Percentiles rank a stretch among this genome's conserved stretches.
Evolutionary conservation across 202 grass and related monocot genomes (phyloP).

Genomic region (Saccharum hybrid): DNA sequence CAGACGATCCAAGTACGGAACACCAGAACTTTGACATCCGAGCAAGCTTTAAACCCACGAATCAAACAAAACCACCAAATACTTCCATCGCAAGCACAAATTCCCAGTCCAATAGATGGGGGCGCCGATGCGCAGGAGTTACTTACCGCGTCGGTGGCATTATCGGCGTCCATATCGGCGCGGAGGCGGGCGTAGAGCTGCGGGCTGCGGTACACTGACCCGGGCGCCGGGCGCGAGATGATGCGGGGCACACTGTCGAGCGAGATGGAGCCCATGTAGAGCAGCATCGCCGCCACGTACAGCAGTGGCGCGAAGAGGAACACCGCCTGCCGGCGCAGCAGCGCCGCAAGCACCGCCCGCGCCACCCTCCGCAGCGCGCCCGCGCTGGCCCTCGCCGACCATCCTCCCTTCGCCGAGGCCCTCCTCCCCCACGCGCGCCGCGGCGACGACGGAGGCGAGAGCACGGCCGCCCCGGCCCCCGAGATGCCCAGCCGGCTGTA

Average conservation of each 20-base stretch:
- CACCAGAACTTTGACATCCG: neutral
- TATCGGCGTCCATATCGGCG: slow-evolving; percentile 84
- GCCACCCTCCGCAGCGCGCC: slow-evolving; percentile 52
- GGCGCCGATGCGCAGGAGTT: neutral
- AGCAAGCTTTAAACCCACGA: neutral
- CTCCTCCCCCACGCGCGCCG: slow-evolving; percentile 64
- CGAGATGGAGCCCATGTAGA: slow-evolving; percentile 92
- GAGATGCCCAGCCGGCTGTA: too few species aligned
- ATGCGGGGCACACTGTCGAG: slow-evolving; percentile 88
- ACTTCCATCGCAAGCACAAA: slow-evolving; percentile 24
- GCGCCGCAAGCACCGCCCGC: slow-evolving; percentile 54
- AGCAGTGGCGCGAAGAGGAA: slow-evolving; percentile 97
- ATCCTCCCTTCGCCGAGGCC: slow-evolving; percentile 50
- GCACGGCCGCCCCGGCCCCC: too few species aligned
- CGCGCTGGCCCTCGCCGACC: neutral
- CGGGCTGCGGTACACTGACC: slow-evolving; percentile 87
- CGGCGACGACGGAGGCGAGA: slow-evolving; percentile 43
- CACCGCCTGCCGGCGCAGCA: slow-evolving; percentile 88
- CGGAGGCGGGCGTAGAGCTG: slow-evolving; percentile 81
- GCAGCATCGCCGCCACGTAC: slow-evolving; percentile 85
- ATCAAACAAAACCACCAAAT: slow-evolving; percentile 19
- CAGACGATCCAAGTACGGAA: slow-evolving; percentile 15
- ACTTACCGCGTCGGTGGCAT: slow-evolving; percentile 80
- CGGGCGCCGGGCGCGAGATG: slow-evolving; percentile 74
- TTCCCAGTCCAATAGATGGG: neutral